A percentile compares a stretch with the other conserved stretches of the same genome.
Evolutionary conservation across 208 protist species (phyloP).

Genomic region (Crithidia sp.): DNA sequence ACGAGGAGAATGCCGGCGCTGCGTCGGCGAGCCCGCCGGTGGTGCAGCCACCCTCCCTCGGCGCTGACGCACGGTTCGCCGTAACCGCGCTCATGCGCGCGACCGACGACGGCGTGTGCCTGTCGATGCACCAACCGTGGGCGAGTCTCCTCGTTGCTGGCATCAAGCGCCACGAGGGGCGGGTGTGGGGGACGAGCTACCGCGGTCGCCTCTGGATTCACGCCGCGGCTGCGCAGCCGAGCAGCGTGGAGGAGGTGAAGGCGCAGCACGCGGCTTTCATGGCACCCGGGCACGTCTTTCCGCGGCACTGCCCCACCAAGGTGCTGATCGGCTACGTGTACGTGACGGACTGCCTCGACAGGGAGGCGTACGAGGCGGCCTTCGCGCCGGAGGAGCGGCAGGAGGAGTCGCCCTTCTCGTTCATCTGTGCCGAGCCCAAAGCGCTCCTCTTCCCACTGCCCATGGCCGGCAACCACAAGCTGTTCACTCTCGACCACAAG

Average conservation of each 20-base stretch:
- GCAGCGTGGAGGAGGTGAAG: constrained; percentile 78
- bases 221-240: constrained; percentile 65
- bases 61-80: constrained; percentile 35
- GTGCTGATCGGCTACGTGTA: constrained; percentile 92
- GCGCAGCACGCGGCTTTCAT: constrained; percentile 73
- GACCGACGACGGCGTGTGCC: constrained; percentile 83
- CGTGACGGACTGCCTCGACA: constrained; percentile 77
- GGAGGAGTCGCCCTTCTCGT: constrained; percentile 81
- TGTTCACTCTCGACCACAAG: constrained; percentile 84
- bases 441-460: constrained; percentile 84
- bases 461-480: constrained; percentile 91
- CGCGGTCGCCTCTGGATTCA: constrained; percentile 94
- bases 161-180: constrained; percentile 93
- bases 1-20: constrained; percentile 2
- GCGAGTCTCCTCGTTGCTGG: constrained; percentile 89
- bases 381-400: constrained; percentile 74
- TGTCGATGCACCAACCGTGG: constrained; percentile 96
- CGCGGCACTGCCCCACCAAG: constrained; percentile 88
- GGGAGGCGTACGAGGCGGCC: constrained; percentile 55
- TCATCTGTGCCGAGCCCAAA: constrained; percentile 86
- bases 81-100: constrained; percentile 63
- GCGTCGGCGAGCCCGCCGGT: constrained; percentile 14
- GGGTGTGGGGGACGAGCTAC: constrained; percentile 83
- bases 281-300: constrained; percentile 56
- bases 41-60: constrained; percentile 7